These are phyloP conservation scores for Sarocladium strictum DNA, from an alignment of 2,329 filamentous ascomycete species.

Conservation along the genomic window DNA sequence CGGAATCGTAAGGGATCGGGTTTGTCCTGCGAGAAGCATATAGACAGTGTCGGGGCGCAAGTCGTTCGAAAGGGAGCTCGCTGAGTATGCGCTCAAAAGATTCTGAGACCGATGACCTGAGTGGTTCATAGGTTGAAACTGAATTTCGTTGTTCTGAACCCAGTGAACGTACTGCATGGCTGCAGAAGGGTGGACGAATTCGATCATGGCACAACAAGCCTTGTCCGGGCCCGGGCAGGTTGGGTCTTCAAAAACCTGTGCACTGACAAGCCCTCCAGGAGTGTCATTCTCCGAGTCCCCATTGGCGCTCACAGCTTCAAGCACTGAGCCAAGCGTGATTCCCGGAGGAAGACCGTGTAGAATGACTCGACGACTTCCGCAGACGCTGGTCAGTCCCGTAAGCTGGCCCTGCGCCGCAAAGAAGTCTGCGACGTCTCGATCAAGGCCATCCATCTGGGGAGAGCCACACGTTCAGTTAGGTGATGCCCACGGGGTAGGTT, in stretches of 20 bases:
- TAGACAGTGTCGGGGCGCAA: neutral
- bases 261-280: conserved; percentile 5
- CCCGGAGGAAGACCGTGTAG: neutral
- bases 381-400: neutral
- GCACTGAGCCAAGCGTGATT: neutral
- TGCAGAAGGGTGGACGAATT: neutral
- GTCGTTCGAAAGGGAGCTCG: neutral
- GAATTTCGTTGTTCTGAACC: neutral
- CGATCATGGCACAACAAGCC: neutral
- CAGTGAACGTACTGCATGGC: neutral
- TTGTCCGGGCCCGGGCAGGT: neutral
- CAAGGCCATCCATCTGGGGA: neutral
- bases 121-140: neutral
- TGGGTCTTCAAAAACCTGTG: neutral
- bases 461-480: too few relatives aligned
- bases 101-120: neutral
- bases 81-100: neutral
- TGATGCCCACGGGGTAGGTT: too few relatives aligned
- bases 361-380: conserved; percentile 5
- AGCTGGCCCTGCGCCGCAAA: neutral
- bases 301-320: neutral
- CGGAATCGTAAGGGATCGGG: neutral
- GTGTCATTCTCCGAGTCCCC: neutral
- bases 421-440: neutral
- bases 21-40: neutral